Evolutionary conservation across 441 rosid species (phyloP), one percentile per base, ranked within the genome.

Genomic region (Francoa sonchifolia): DNA sequence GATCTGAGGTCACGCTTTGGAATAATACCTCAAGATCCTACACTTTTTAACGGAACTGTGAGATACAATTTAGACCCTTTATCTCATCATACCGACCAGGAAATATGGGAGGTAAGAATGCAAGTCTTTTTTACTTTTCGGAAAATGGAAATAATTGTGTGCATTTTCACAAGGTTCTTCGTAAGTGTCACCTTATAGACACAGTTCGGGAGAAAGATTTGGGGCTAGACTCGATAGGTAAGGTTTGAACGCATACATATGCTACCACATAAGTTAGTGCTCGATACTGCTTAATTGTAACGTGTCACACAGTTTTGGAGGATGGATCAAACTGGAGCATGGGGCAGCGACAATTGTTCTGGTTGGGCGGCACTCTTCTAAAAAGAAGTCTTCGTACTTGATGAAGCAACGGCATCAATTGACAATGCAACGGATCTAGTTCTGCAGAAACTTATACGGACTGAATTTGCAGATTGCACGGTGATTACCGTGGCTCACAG

Each of bases 21-120:
- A 47, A 78, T 86, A 26, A 86, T 90, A 40, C 96, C 96, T 54
- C 96, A 86, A 34, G 99, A 90, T 47, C 95, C 99, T 33, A 92
- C 95, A 39, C 79, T 87, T 31, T 87, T 87, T 54, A 74, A 67
- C 14, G 99, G 96, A 40, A 78, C 94, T 11, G 99, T 92, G 39
- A 79, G 95, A 61, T 79, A 66, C 63, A 92, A 92, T 39, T 55
- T 87, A 62, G 97, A 92, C 42, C 99, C 99, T 16, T 55, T 75
- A 37, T 61, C 69, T 44, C 76, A 77, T 13, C 84, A 83, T 39
- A 53, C 74, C 1, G 97, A 92, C 61, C 71, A 65, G 42, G 84
- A 81, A 48, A 83, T 87, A 63, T 92, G 95, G 96, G 84, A 83
- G 94, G 99, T 92, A 72, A n/a, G n/a, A n/a, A n/a, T n/a, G n/a